phyloP scores from a whole-genome alignment of 2,329 filamentous ascomycete species.

The Cordyceps tenuipes region DNA sequence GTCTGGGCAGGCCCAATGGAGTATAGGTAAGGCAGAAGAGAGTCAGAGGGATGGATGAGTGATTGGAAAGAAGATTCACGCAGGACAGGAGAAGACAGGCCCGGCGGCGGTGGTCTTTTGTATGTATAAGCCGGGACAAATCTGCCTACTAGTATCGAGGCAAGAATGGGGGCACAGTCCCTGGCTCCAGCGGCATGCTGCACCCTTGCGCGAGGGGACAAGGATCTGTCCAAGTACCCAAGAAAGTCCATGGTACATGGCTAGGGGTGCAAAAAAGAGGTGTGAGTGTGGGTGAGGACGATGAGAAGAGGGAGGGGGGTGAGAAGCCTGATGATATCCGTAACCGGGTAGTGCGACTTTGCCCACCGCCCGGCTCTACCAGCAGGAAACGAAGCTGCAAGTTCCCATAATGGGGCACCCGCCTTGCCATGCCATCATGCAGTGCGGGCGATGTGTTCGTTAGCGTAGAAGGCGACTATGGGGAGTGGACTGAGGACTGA shows the following conservation, averaged over 20 bases:
- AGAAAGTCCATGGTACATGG: constrained; percentile 2
- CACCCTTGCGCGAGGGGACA: constrained; percentile 2
- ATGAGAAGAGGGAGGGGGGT: neutral
- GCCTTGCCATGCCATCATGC: neutral
- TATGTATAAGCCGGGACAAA: constrained; percentile 10
- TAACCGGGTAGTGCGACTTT: neutral
- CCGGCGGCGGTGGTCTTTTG: constrained; percentile 9
- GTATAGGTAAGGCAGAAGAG: constrained; percentile 1
- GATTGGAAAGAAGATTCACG: constrained; percentile 3
- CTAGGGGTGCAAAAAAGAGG: neutral
- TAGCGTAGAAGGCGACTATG: constrained; percentile 1
- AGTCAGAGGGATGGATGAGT: neutral
- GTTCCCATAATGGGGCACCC: neutral
- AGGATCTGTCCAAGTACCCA: constrained; percentile 1
- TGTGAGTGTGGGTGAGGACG: neutral
- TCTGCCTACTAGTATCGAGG: constrained; percentile 3
- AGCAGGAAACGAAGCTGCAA: constrained; percentile 1
- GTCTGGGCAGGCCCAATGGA: constrained; percentile 3
- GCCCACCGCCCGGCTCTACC: neutral
- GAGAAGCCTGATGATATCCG: no score
- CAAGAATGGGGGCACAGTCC: constrained; percentile 3
- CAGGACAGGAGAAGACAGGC: constrained; percentile 5
- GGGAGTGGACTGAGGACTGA: neutral
- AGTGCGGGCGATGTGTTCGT: constrained; percentile 6
- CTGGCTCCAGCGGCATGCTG: neutral